These are phyloP conservation scores for Pythium grandisporangium DNA, from an alignment of 352 stramenopile genomes.

Conservation along the genomic window DNA sequence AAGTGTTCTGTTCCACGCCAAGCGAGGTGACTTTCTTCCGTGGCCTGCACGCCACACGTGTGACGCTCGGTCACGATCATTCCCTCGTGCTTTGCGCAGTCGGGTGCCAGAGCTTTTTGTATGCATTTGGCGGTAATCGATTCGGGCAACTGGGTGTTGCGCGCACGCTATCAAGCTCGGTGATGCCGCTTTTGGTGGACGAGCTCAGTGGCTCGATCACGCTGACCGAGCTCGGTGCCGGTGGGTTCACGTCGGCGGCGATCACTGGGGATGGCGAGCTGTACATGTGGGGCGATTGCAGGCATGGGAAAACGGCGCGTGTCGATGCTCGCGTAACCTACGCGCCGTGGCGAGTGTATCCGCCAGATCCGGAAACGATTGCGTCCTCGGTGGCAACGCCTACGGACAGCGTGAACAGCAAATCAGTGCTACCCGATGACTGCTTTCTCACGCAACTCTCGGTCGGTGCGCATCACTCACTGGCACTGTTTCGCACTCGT, in stretches of 20 bases:
- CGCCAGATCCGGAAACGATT: conserved; percentile 1
- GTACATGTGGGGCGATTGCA: conserved; percentile 59
- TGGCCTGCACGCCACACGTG: conserved; percentile 29
- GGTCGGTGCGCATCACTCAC: conserved; percentile 35
- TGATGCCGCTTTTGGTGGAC: conserved; percentile 51
- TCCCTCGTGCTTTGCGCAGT: conserved; percentile 48
- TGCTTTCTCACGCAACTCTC: conserved; percentile 49
- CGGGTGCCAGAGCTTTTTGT: conserved; percentile 34
- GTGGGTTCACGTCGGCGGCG: conserved; percentile 38
- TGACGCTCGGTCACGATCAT: conserved; percentile 48
- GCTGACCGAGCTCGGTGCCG: conserved; percentile 31
- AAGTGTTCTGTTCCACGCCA: no score
- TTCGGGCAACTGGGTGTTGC: conserved; percentile 58
- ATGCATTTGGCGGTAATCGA: conserved; percentile 60
- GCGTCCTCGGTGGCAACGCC: no score
- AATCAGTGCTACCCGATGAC: conserved; percentile 5
- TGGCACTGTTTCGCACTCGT: conserved; percentile 48
- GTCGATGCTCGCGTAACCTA: conserved; percentile 35
- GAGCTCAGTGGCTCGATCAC: conserved; percentile 27
- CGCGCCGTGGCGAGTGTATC: conserved; percentile 48
- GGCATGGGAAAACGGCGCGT: conserved; percentile 32
- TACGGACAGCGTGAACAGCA: no score
- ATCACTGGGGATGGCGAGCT: conserved; percentile 51
- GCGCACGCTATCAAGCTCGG: conserved; percentile 15
- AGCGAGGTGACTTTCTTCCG: conserved; percentile 52